These are phyloP conservation scores for Amanita subjunquillea DNA, from an alignment of 768 basidiomycete genomes.

Conservation along the genomic window DNA sequence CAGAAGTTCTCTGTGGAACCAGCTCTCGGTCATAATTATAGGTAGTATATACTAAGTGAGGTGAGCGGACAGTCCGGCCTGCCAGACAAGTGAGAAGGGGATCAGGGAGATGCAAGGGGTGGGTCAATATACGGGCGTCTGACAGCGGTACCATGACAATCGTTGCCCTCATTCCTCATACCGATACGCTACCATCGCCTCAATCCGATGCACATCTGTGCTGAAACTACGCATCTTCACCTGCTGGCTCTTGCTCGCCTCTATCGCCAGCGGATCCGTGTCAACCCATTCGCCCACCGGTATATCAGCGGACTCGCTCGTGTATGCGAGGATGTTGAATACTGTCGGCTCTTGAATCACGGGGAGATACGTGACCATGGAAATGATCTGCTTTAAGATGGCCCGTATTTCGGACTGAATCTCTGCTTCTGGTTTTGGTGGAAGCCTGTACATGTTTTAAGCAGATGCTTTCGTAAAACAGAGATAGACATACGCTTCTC, in stretches of 20 bases:
- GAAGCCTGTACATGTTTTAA: slow-evolving; percentile 26
- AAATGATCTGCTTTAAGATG: slow-evolving; percentile 97
- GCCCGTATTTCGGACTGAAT: slow-evolving; percentile 97
- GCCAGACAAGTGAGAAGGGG: slow-evolving; percentile 29
- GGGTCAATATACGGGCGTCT: slow-evolving; percentile 11
- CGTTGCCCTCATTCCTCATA: slow-evolving; percentile 53
- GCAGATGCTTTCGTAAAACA: slow-evolving; percentile 3
- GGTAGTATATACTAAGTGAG: slow-evolving; percentile 12
- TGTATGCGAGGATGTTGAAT: slow-evolving; percentile 97
- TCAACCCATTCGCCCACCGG: slow-evolving; percentile 95
- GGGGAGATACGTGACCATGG: slow-evolving; percentile 92
- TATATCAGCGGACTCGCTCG: slow-evolving; percentile 82
- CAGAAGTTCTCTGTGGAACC: slow-evolving; percentile 67
- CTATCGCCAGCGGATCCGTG: slow-evolving; percentile 86
- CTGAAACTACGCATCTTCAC: slow-evolving; percentile 95
- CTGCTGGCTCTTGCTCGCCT: slow-evolving; percentile 86
- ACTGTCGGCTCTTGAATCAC: slow-evolving; percentile 92
- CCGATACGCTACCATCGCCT: slow-evolving; percentile 96
- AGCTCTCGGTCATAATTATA: slow-evolving; percentile 51
- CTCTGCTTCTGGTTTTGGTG: slow-evolving; percentile 68
- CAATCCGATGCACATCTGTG: slow-evolving; percentile 95
- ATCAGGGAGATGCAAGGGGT: slow-evolving; percentile 13
- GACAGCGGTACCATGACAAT: slow-evolving; percentile 21
- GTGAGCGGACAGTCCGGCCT: slow-evolving; percentile 35
- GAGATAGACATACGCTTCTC: slow-evolving; percentile 34